Conservation (phyloP, 148 eudicot species). For the Cornus controversa region DNA sequence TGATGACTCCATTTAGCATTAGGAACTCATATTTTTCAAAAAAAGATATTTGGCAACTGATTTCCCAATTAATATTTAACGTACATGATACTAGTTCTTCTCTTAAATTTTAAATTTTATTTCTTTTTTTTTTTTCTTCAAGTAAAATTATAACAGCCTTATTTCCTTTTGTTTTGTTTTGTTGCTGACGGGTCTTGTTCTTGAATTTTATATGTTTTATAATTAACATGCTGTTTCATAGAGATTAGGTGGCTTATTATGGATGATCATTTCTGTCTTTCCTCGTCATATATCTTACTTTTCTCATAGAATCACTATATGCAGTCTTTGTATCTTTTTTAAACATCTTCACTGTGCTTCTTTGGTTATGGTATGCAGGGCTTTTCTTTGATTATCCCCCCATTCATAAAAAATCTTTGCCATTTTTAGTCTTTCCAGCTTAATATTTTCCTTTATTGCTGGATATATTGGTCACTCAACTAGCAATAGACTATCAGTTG, state of each 20-base stretch:
- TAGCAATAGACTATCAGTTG: not conserved
- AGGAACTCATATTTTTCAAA: not conserved
- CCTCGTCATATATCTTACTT: too few species aligned
- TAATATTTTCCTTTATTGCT: not conserved
- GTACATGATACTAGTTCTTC: not conserved
- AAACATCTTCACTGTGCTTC: not conserved
- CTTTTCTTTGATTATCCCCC: not conserved
- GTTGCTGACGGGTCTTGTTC: not conserved
- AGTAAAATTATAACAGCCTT: not conserved
- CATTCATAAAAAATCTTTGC: not conserved
- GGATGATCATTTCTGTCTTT: too few species aligned
- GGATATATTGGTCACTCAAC: constrained; percentile 1
- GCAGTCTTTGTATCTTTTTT: not conserved
- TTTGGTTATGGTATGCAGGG: not conserved
- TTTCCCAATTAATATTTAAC: not conserved
- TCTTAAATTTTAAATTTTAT: not conserved
- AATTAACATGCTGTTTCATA: not conserved
- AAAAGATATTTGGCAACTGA: not conserved
- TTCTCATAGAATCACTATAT: not conserved
- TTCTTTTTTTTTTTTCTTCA: not conserved
- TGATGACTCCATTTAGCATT: not conserved
- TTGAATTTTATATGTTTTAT: not conserved
- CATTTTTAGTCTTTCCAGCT: not conserved
- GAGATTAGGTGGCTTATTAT: not conserved
- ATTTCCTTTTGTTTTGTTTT: not conserved